Evolutionary conservation across 2,329 filamentous ascomycete species (phyloP).

Genomic region (Elsinoe batatas): DNA sequence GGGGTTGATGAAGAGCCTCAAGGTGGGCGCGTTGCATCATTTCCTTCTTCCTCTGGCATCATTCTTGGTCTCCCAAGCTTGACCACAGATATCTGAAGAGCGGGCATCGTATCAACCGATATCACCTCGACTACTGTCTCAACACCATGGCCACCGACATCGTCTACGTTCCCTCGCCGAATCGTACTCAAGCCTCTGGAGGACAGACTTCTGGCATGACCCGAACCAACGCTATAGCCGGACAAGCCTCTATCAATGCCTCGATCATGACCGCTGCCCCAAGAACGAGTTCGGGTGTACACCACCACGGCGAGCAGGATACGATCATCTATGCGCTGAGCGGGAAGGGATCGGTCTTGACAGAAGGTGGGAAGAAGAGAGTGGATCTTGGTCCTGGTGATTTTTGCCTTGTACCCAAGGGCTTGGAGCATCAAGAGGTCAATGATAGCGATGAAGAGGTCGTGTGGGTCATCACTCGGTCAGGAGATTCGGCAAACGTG

Average conservation of each 20-base stretch:
- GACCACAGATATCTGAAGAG: neutral
- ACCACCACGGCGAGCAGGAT: conserved; percentile 63
- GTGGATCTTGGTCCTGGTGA: conserved; percentile 53
- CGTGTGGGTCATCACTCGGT: conserved; percentile 56
- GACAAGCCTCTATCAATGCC: conserved; percentile 7
- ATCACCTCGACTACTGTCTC: neutral
- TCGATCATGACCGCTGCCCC: conserved; percentile 54
- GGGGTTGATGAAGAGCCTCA: neutral
- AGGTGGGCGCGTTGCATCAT: conserved; percentile 1
- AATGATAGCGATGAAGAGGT: conserved; percentile 56
- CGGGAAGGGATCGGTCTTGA: conserved; percentile 53
- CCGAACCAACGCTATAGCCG: conserved; percentile 44
- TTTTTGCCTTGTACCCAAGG: conserved; percentile 60
- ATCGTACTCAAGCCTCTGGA: conserved; percentile 30
- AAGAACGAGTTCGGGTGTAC: conserved; percentile 51
- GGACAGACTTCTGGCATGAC: conserved; percentile 42
- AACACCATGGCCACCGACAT: neutral
- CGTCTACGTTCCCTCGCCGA: conserved; percentile 7
- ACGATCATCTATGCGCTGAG: conserved; percentile 58
- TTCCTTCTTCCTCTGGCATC: neutral
- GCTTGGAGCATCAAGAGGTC: conserved; percentile 59
- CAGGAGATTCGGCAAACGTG: conserved; percentile 51
- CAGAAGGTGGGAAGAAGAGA: conserved; percentile 45
- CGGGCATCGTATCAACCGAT: neutral
- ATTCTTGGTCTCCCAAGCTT: neutral